Evolutionary conservation across 2,329 filamentous ascomycete genomes (phyloP), one percentile per base, ranked within the genome.

Genomic region (Penicillium sp.): DNA sequence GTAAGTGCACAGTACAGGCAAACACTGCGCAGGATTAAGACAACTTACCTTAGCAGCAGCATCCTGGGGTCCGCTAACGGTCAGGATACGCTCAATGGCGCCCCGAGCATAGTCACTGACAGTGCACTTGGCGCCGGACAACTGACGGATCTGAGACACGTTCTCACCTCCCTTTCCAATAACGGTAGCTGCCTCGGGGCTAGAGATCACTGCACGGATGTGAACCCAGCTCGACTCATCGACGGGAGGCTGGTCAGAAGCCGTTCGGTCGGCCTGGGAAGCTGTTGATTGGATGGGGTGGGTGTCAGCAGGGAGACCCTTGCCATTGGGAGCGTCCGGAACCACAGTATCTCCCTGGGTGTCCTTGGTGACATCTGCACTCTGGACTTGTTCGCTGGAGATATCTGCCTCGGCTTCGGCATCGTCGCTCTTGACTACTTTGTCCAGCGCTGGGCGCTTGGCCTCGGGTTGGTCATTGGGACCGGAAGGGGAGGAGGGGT

Each of bases 141-240:
- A 83, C 72, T 90, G 91, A 64, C 94, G 87, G 70, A 99, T 97
- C 77, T 96, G 91, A 64, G 92, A 96, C 45, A 99, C 94, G 70
- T 99, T 99, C 81, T 99, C 94, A 72, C 94, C 94, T 60, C 92
- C 93, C 79, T 99, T 99, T 71, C 94, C 94, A 75, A 99, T 99
- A 63, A 97, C 91, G 45, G 94, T 99, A 38, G 94, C 94, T 63
- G 94, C 94, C 76, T 99, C 94, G 43, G 92, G 91, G 75, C 93
- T 99, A 48, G 93, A 96, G 67, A 99, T 99, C 67, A 97, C 92
- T 52, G 94, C 91, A 64, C 94, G 89, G 66, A 99, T 90, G 73
- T 99, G 94, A 64, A 99, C 92, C 93, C 94, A 99, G 44, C 88
- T 88, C 45, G 89, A 92, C 79, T 99, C 94, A 70, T 99, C 94